phyloP scores from a whole-genome alignment of 164 flowering plant genomes.

The Vitis riparia region DNA sequence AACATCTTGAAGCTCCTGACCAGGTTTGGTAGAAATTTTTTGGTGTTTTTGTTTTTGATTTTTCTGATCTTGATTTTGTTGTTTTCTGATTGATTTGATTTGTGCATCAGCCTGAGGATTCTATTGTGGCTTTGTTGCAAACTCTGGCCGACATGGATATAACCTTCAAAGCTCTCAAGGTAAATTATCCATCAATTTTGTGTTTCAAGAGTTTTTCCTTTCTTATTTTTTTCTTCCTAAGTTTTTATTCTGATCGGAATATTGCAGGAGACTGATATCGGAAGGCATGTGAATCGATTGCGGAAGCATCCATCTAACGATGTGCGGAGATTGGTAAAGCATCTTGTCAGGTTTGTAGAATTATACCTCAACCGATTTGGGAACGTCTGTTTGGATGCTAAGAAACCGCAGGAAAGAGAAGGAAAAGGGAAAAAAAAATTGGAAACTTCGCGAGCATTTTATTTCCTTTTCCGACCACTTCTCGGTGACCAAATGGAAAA shows the following conservation, averaged over 20 bases:
- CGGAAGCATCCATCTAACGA: conserved; percentile 71
- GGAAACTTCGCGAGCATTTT: too few species aligned
- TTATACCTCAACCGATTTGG: too few species aligned
- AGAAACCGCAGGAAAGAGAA: too few species aligned
- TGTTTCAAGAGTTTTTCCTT: not conserved
- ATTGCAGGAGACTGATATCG: conserved; percentile 84
- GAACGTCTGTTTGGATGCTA: too few species aligned
- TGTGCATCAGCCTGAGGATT: conserved; percentile 59
- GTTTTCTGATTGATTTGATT: not conserved
- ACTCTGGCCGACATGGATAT: conserved; percentile 91
- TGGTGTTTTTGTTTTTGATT: not conserved
- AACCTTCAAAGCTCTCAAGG: conserved; percentile 86
- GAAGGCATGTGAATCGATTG: conserved; percentile 76
- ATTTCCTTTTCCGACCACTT: not conserved
- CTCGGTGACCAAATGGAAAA: too few species aligned
- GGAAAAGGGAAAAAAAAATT: too few species aligned
- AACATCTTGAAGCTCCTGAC: conserved; percentile 73
- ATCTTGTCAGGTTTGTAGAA: conserved; percentile 68
- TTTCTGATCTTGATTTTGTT: conserved; percentile 6
- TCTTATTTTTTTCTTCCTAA: not conserved
- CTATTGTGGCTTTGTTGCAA: conserved; percentile 67
- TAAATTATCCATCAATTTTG: conserved; percentile 15
- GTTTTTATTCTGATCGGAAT: not conserved
- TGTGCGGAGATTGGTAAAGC: conserved; percentile 80
- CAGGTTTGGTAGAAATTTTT: conserved; percentile 51